Evolutionary conservation across 495 filamentous ascomycete genomes (phyloP), one percentile per base, ranked within the genome.

Genomic region (Xylaria castorea): DNA sequence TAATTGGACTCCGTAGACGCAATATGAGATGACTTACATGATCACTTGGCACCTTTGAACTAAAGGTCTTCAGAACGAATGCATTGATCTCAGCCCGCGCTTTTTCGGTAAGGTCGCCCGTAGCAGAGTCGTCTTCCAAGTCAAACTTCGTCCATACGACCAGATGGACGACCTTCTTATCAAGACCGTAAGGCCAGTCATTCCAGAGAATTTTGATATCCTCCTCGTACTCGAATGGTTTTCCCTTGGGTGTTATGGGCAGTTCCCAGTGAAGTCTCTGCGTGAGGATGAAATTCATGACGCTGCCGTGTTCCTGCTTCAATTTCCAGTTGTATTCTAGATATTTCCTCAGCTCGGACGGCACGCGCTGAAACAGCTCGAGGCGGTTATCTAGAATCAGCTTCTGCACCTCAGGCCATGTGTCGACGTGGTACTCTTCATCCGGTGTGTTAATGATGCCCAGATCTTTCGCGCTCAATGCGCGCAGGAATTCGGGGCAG

Each of bases 111-210:
- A 96, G 77, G 72, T 93, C 89, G 36, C 85, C 91, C 3, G 89
- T 94, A 27, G 69, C 82, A 48, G 92, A 87, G 73, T 92, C 88
- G 44, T 95, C 85, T 58, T 87, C 86, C 4, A 87, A 74, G 34
- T 79, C 77, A 78, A 97, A 97, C 80, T 97, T 97, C n/a, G 92
- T 94, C 94, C 94, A 97, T 12, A 97, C 88, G 20, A 96, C 92
- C 27, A 97, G 82, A 77, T 97, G 94, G 11, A 94, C 89, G 67
- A 97, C 94, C 69, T 84, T 84, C 42, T 83, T 74, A 71, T 94
- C 92, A 67, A 97, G 83, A 0, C 93, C 94, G 75, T 97, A 97
- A 3, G 94, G 94, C 93, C 94, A 97, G 85, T 97, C 94, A 76
- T 97, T 97, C 82, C 89, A 89, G 25, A 97, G 80, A 50, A 95